Percentiles rank a stretch among this genome's conserved stretches.
These are phyloP conservation scores for Heimioporus retisporus DNA, from an alignment of 1,284 basidiomycete genomes.

Conservation along the genomic window DNA sequence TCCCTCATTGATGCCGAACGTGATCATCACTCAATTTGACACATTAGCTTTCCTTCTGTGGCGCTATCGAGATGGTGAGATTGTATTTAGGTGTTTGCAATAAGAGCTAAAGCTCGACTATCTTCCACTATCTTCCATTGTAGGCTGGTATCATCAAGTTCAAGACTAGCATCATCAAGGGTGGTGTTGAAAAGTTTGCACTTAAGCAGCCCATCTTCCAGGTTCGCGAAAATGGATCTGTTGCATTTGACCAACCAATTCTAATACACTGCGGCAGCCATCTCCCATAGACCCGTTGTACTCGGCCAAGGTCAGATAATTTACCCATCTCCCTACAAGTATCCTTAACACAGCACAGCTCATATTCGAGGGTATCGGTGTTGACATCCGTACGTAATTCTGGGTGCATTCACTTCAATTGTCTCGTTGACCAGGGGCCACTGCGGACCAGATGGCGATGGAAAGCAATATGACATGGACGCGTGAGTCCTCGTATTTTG, in stretches of 20 bases:
- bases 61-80: constrained; percentile 83
- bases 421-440: constrained; percentile 34
- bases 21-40: constrained; percentile 7
- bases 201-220: constrained; percentile 83
- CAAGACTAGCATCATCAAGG: constrained; percentile 79
- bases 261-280: constrained; percentile 53
- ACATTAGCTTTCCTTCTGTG: constrained; percentile 75
- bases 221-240: constrained; percentile 42
- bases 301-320: constrained; percentile 64
- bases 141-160: constrained; percentile 84
- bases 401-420: not conserved
- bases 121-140: not conserved
- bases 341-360: constrained; percentile 48
- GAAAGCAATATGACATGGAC: constrained; percentile 83
- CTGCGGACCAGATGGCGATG: constrained; percentile 81
- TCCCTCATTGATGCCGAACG: not conserved
- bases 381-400: constrained; percentile 67
- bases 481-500: constrained; percentile 56
- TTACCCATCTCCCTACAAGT: not conserved
- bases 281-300: constrained; percentile 83
- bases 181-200: constrained; percentile 79
- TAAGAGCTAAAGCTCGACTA: not conserved
- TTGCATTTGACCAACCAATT: not conserved
- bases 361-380: constrained; percentile 80
- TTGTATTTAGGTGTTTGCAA: too few relatives aligned